Percentiles rank a stretch among this genome's conserved stretches.
phyloP scores from a whole-genome alignment of 805 yeast species.

The Metschnikowia noctiluminum region DNA sequence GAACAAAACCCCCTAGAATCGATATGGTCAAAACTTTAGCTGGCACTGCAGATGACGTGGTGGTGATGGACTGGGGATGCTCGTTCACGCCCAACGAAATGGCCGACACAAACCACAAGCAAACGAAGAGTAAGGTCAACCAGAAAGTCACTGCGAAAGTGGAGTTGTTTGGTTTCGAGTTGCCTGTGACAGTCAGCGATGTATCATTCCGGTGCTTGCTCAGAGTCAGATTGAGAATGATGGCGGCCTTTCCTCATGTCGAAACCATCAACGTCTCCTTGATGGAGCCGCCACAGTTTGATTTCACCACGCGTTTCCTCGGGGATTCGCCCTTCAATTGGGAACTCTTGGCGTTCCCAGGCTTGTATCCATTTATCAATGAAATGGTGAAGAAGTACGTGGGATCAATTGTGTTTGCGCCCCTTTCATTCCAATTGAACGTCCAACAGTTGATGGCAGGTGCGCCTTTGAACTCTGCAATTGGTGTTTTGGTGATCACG shows the following conservation, averaged over 20 bases:
- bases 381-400: conserved; percentile 81
- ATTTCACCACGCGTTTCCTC: conserved; percentile 68
- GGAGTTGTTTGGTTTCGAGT: conserved; percentile 72
- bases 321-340: conserved; percentile 84
- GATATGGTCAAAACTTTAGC: conserved; percentile 86
- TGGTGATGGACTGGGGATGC: conserved; percentile 96
- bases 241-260: conserved; percentile 87
- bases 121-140: conserved; percentile 78
- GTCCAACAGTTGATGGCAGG: conserved; percentile 89
- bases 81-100: conserved; percentile 90
- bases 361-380: conserved; percentile 75
- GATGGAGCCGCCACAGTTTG: conserved; percentile 84
- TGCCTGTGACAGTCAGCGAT: conserved; percentile 79
- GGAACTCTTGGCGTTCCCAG: conserved; percentile 87
- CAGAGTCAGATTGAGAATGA: conserved; percentile 84
- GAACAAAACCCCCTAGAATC: conserved; percentile 93
- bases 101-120: conserved; percentile 82
- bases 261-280: conserved; percentile 86
- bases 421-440: conserved; percentile 90
- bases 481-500: conserved; percentile 78
- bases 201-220: conserved; percentile 71
- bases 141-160: conserved; percentile 77
- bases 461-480: conserved; percentile 69
- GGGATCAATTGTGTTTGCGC: conserved; percentile 85
- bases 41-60: conserved; percentile 87